Base-by-base conservation (phyloP, 805 yeast species). In the Hanseniaspora valbyensis region DNA sequence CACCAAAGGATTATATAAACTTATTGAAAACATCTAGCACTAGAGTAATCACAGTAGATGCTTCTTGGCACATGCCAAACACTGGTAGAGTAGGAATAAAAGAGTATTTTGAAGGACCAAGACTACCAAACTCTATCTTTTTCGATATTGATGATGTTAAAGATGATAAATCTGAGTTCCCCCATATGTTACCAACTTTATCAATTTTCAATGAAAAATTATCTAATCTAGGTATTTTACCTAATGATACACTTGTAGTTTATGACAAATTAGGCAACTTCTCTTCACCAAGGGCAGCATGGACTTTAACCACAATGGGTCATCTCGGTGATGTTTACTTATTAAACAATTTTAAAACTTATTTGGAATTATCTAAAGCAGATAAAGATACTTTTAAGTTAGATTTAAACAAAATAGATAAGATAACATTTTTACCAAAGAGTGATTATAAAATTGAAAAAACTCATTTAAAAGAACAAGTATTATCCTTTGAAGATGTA, bases 21-120 rank as follows among this genome's bases (percentile, higher is more conserved):
- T 41, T 61, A 19, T 16, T 60, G 13, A 43, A 61, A 43, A 53
- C 58, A 1, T 28, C 56, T 4, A 30, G 29, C 13, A 14, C 33
- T 7, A 61, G 73, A 41, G 64, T 71, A 22, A 53, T 82, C 10
- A 81, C 95, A 0, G 69, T 90, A 19, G 98, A 90, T 64, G 78
- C 94, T 4, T 80, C 96, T 0, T 92, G 97, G 96, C 87, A 80
- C 64, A 74, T 90, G 77, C 96, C 97, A 43, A 81, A 80, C 59
- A 69, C 67, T 36, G 80, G 81, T 10, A 70, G 75, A 40, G 71
- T 76, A 55, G 89, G 82, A 0, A 65, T 63, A 34, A 69, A 73
- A 19, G 86, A 87, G 61, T 65, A 60, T 48, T 81, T 73, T 60
- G 65, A 67, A 39, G 62, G 69, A 22, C 78, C 73, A 48, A 74